Base-by-base conservation (phyloP, 2,329 filamentous ascomycete genomes). In the Fusarium newnesense region DNA sequence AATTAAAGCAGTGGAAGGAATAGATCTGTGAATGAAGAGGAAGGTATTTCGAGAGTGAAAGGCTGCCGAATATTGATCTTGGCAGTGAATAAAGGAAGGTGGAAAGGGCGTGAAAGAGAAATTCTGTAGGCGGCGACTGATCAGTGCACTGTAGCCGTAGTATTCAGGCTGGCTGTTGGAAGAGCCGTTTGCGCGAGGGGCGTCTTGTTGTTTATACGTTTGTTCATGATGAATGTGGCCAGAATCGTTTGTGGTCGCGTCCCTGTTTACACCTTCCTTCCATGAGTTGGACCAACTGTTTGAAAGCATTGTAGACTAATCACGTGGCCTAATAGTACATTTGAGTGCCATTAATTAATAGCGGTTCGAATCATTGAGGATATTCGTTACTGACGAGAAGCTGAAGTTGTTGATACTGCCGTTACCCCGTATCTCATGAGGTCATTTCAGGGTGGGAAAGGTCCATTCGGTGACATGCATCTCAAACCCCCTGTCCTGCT, bases 401-500 rank as follows among this genome's bases (percentile, higher is more conserved):
- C 21, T 34, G 24, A 37, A 37, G 63, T 36, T 52, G 52, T 60
- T 10, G 32, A 54, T 54, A 46, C 39, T 26, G 19, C 36, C n/a
- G 21, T 26, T 19, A 39, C 34, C 21, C 13, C 28, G 37, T 37
- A 46, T 34, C 24, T 72, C 49, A 72, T 65, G 67, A 69, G 62
- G 71, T 69, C 71, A 59, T 60, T 42, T 64, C 57, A n/a, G 57
- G 37, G 47, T 34, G 37, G 52, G 32, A 53, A 63, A 60, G 32
- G 44, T 59, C 47, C 53, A n/a, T 40, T 52, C 32, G 24, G 62
- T 73, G 70, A 71, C 71, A 60, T 74, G 37, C 63, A 58, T 54
- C 56, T 42, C 46, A 15, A 60, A 46, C 24, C 63, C 71, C 73
- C 67, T 75, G 73, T 64, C 67, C 67, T 63, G 73, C 73, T 74